Conservation (phyloP, 352 stramenopile genomes). For the Phytophthora constricta region DNA sequence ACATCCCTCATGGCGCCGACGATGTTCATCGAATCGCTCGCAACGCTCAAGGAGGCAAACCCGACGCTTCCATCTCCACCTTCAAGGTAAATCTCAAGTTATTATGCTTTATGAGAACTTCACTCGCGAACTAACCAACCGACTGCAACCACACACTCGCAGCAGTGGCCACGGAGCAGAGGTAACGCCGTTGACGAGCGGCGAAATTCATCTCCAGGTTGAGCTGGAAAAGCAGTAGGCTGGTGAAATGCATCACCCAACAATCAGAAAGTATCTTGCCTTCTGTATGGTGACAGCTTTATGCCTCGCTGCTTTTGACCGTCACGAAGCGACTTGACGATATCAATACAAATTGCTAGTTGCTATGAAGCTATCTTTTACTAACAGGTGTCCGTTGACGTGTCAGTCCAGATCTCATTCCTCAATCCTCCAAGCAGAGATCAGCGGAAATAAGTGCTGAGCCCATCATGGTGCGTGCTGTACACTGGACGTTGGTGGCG, state of each 20-base stretch:
- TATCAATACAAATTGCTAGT: too few relatives aligned
- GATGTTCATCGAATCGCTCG: conserved; percentile 63
- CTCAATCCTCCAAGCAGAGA: conserved; percentile 11
- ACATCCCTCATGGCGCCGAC: conserved; percentile 76
- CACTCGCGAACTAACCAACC: too few relatives aligned
- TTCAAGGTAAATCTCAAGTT: conserved; percentile 8
- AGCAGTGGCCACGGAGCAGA: conserved; percentile 51
- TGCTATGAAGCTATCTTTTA: too few relatives aligned
- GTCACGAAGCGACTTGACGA: too few relatives aligned
- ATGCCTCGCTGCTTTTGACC: background rate
- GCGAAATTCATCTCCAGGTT: conserved; percentile 76
- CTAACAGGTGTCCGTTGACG: too few relatives aligned
- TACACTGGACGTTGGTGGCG: conserved; percentile 45
- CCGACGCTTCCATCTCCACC: conserved; percentile 15
- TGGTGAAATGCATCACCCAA: too few relatives aligned
- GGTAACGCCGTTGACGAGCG: conserved; percentile 58
- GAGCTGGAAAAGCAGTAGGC: conserved; percentile 35
- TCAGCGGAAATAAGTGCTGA: conserved; percentile 5
- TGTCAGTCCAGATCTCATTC: conserved; percentile 13
- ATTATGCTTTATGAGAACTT: background rate
- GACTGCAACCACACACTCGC: background rate
- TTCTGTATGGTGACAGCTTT: background rate
- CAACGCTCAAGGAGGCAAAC: conserved; percentile 66
- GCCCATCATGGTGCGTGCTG: conserved; percentile 45
- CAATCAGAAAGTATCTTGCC: background rate